These are phyloP conservation scores for Corymbia calophylla DNA, from an alignment of 441 rosid genomes.

Conservation along the genomic window DNA sequence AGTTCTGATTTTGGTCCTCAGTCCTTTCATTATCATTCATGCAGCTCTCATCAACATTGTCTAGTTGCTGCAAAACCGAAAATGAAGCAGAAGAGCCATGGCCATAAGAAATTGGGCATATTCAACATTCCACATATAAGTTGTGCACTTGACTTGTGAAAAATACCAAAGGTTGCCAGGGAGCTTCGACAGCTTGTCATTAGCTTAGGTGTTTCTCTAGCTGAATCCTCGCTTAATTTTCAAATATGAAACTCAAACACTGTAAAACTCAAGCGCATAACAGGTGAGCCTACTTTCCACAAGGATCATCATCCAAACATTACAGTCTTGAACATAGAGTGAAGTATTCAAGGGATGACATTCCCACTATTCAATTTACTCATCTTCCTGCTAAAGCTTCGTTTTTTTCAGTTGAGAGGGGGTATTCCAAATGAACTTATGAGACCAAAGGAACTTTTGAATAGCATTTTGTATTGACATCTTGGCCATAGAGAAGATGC, in stretches of 20 bases:
- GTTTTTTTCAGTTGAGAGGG: too few relatives aligned
- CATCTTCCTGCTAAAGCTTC: neutral
- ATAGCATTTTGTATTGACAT: too few relatives aligned
- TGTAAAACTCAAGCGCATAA: neutral
- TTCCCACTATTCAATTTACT: neutral
- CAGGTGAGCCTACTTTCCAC: neutral
- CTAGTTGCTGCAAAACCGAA: constrained; percentile 50
- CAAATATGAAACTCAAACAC: neutral
- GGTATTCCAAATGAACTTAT: too few relatives aligned
- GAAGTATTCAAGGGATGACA: neutral
- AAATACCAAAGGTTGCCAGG: neutral
- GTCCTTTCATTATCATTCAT: constrained; percentile 23
- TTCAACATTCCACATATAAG: neutral
- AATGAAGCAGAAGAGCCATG: neutral
- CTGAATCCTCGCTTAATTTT: neutral
- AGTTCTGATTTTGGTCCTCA: constrained; percentile 33
- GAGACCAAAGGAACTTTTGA: too few relatives aligned
- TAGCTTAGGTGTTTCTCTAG: neutral
- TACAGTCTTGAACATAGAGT: neutral
- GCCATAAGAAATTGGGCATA: neutral
- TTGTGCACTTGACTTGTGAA: neutral
- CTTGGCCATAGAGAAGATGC: too few relatives aligned
- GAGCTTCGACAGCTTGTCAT: neutral
- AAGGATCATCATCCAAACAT: neutral
- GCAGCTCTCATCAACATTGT: constrained; percentile 41